These are phyloP conservation scores for Coniochaeta ligniaria DNA, from an alignment of 2,329 filamentous ascomycete genomes.

Conservation along the genomic window DNA sequence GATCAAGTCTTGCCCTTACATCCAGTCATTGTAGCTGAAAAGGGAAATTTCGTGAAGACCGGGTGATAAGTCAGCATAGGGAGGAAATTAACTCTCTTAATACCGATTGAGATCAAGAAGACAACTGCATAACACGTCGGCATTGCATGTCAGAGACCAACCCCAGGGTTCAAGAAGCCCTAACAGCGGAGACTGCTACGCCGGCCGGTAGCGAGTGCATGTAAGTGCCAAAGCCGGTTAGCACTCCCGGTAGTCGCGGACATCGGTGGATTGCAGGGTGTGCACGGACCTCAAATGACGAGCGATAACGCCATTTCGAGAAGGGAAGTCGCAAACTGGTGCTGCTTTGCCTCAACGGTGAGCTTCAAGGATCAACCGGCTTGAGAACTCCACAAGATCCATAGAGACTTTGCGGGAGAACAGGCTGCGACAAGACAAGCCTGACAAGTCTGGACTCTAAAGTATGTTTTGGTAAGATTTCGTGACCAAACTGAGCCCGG, in stretches of 20 bases:
- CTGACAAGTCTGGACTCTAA: not conserved
- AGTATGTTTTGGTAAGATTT: not conserved
- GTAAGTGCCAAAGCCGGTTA: not conserved
- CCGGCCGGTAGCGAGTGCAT: not conserved
- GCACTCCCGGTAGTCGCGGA: not conserved
- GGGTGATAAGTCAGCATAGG: not conserved
- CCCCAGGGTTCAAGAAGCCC: not conserved
- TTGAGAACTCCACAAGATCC: not conserved
- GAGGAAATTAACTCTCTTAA: not conserved
- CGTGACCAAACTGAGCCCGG: not conserved
- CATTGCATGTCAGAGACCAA: not conserved
- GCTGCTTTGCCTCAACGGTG: too few species aligned
- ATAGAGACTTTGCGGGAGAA: not conserved
- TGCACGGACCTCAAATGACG: constrained; percentile 1
- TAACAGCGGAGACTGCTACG: not conserved
- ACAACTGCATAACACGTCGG: not conserved
- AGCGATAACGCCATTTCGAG: constrained; percentile 18
- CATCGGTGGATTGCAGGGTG: not conserved
- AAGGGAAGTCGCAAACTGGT: not conserved
- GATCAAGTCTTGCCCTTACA: too few species aligned
- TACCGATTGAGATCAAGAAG: not conserved
- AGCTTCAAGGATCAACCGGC: too few species aligned
- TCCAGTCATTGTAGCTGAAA: not conserved
- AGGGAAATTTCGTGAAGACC: not conserved
- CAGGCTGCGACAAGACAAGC: not conserved